Base-by-base conservation (phyloP, 352 stramenopile genomes). In the Globisporangium rhizosaccharum region DNA sequence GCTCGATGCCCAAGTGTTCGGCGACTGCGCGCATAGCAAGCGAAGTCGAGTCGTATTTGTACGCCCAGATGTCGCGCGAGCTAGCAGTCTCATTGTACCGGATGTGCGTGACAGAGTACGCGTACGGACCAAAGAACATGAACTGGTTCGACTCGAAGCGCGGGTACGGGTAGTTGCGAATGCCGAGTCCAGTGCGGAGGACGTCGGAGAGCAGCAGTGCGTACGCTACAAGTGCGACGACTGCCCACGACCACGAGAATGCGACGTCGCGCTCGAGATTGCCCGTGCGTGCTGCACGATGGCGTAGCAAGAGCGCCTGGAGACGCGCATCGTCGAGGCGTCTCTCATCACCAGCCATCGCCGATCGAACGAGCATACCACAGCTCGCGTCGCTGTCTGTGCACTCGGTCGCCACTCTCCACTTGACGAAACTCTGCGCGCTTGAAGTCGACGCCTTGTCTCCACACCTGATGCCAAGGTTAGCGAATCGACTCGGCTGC, bases 121-220 rank as follows among this genome's bases (percentile, higher is more conserved):
- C 37, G 15, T 45, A 56, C 28, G 57, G 48, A 51, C 57, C 39
- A 46, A 57, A 51, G 26, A 25, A 46, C 18, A 62, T 36, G 37
- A 41, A 2, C 23, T 56, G 10, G 17, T 51, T 57, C 14, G 56
- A 37, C 36, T 56, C 57, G 1, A 62, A 2, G 20, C 15, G 23
- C 8, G 26, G 18, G 23, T 51, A 57, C 11, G 17, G 1, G 11
- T 44, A 44, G 20, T 8, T 33, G 23, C 39, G 46, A 25, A 58
- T 59, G 11, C 17, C 33, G 1, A 56, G 17, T 5, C 56, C 52
- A 17, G 63, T 41, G 3, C 63, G 53, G 6, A 58, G 26, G 0
- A 66, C 58, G 25, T 69, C 63, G 3, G 63, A 65, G 33, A 66
- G 51, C 10, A 62, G 44, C 12, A 69, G 51, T 11, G 51, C 51